A percentile compares a stretch with the other conserved stretches of the same genome.
Evolutionary conservation across 2,329 filamentous ascomycete genomes (phyloP).

Genomic region (Ophiostoma piceae): DNA sequence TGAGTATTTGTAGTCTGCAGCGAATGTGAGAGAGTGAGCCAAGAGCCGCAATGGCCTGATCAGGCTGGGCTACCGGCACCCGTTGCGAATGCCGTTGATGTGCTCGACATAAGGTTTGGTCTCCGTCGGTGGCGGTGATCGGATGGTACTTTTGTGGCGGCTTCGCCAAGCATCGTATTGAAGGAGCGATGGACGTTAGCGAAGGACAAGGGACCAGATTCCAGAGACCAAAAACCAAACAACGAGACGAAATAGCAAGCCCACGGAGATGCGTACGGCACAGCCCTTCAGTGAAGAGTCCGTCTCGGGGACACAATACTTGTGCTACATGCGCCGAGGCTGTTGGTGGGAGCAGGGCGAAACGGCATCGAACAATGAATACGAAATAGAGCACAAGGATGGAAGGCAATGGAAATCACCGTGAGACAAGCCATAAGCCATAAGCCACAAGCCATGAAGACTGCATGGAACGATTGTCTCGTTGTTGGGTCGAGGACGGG

Average conservation of each 20-base stretch:
- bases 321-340: too few relatives aligned
- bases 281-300: not conserved
- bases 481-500: not conserved
- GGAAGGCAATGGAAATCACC: not conserved
- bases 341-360: not conserved
- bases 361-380: not conserved
- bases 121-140: not conserved
- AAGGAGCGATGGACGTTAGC: not conserved
- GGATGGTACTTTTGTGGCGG: not conserved
- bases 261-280: not conserved
- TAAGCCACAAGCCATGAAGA: too few relatives aligned
- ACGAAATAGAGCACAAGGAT: not conserved
- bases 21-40: not conserved
- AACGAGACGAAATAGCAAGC: too few relatives aligned
- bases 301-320: not conserved
- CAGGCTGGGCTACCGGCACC: too few relatives aligned
- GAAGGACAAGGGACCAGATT: not conserved
- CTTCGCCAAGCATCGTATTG: not conserved
- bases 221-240: too few relatives aligned
- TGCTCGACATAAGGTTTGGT: not conserved
- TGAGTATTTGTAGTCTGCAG: not conserved
- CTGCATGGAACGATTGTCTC: not conserved
- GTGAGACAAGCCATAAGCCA: not conserved
- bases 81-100: not conserved
- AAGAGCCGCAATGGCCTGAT: not conserved